Percentiles rank a stretch among this genome's conserved stretches.
Conservation (phyloP, 495 filamentous ascomycete species). For the Articulospora tetracladia region DNA sequence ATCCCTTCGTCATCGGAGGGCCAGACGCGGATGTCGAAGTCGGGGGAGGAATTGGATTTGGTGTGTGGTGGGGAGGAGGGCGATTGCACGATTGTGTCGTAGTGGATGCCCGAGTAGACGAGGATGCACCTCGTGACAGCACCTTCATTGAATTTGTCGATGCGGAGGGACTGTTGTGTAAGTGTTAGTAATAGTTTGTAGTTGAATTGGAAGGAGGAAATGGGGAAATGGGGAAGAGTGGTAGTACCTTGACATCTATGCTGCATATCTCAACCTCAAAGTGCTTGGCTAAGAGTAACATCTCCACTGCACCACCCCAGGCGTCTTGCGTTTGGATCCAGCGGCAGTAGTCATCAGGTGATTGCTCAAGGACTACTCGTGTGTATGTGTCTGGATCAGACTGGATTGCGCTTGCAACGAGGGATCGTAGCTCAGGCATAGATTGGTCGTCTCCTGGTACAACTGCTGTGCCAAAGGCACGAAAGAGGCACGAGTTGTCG, state of each 20-base stretch:
- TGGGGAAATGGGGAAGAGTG: no score
- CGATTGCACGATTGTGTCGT: conserved; percentile 82
- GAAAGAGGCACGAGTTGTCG: conserved; percentile 94
- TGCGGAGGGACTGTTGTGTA: conserved; percentile 30
- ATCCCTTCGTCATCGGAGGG: conserved; percentile 63
- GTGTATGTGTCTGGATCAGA: conserved; percentile 65
- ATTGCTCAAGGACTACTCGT: conserved; percentile 70
- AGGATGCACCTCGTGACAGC: conserved; percentile 68
- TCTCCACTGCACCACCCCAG: conserved; percentile 92
- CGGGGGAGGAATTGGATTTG: conserved; percentile 55
- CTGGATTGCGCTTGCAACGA: conserved; percentile 79
- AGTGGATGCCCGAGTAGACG: conserved; percentile 93
- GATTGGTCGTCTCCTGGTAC: conserved; percentile 62
- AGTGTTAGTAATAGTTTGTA: no score
- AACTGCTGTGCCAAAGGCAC: conserved; percentile 77
- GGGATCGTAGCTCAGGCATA: conserved; percentile 71
- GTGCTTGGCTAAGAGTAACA: conserved; percentile 78
- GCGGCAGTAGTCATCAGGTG: conserved; percentile 72
- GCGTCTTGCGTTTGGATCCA: conserved; percentile 77
- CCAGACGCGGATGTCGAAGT: conserved; percentile 79
- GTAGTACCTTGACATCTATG: conserved; percentile 60
- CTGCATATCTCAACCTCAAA: conserved; percentile 86
- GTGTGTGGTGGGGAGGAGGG: conserved; percentile 56
- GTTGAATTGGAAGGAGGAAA: no score
- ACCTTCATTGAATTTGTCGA: conserved; percentile 80